Conservation (phyloP, 306 rosid species). For the Urtica urens region DNA sequence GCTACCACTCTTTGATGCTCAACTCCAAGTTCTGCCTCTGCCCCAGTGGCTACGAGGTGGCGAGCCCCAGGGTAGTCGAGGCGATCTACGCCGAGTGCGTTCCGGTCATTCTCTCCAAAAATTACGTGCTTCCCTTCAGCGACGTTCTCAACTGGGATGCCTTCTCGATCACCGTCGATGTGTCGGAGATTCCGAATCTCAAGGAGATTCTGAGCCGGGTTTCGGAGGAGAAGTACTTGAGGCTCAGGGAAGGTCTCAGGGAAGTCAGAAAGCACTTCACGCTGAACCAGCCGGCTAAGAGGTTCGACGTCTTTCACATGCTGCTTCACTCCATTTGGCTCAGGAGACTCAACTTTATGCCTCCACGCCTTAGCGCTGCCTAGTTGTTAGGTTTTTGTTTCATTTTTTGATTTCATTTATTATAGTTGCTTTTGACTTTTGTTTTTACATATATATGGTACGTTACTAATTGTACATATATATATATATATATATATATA, state of each 20-base stretch:
- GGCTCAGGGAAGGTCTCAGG: constrained; percentile 44
- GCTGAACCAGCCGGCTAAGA: constrained; percentile 50
- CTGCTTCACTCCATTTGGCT: constrained; percentile 67
- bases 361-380: too few species aligned
- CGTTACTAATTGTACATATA: too few species aligned
- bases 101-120: constrained; percentile 44
- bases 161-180: constrained; percentile 45
- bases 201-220: constrained; percentile 43
- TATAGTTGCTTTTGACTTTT: neutral
- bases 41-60: constrained; percentile 83
- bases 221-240: constrained; percentile 34
- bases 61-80: constrained; percentile 80
- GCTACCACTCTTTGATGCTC: constrained; percentile 63
- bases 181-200: constrained; percentile 51
- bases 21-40: constrained; percentile 67
- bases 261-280: constrained; percentile 58
- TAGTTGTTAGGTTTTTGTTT: neutral
- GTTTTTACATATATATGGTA: too few species aligned
- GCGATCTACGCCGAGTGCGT: constrained; percentile 72
- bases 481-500: too few species aligned
- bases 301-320: constrained; percentile 69
- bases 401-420: neutral
- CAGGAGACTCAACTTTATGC: constrained; percentile 50
- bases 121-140: constrained; percentile 46
- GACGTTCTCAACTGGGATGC: constrained; percentile 68